These are phyloP conservation scores for Jackrogersella minutella DNA, from an alignment of 495 filamentous ascomycete genomes.

Conservation along the genomic window DNA sequence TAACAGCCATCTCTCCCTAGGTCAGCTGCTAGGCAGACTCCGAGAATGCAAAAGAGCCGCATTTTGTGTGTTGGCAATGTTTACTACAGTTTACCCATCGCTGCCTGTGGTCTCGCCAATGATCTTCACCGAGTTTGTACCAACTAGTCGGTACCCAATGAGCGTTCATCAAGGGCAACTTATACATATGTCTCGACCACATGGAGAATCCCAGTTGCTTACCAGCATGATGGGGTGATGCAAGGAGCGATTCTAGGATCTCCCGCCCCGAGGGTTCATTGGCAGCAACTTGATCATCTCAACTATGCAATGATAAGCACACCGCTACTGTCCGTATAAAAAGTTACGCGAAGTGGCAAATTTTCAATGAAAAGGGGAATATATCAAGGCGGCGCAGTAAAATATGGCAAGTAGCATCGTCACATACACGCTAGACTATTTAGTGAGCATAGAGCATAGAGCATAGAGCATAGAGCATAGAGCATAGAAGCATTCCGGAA, in stretches of 20 bases:
- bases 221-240: background rate
- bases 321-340: slow-evolving; percentile 11
- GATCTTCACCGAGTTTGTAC: slow-evolving; percentile 10
- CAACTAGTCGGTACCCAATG: slow-evolving; percentile 25
- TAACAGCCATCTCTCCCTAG: background rate
- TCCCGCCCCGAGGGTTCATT: background rate
- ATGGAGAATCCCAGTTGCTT: background rate
- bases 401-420: background rate
- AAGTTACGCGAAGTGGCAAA: slow-evolving; percentile 21
- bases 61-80: background rate
- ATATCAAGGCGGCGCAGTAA: slow-evolving; percentile 36
- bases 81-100: background rate
- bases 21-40: slow-evolving; percentile 21
- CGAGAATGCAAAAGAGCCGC: background rate
- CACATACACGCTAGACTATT: background rate
- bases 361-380: background rate
- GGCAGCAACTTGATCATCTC: background rate
- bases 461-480: too few relatives aligned
- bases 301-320: background rate
- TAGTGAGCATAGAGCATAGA: background rate
- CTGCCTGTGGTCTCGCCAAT: background rate
- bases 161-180: background rate
- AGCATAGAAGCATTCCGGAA: background rate
- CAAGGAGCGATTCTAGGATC: background rate
- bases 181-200: slow-evolving; percentile 1